Evolutionary conservation across 139 green algal species (phyloP), one percentile per base, ranked within the genome.

Genomic region (Pycnococcus provasolii): DNA sequence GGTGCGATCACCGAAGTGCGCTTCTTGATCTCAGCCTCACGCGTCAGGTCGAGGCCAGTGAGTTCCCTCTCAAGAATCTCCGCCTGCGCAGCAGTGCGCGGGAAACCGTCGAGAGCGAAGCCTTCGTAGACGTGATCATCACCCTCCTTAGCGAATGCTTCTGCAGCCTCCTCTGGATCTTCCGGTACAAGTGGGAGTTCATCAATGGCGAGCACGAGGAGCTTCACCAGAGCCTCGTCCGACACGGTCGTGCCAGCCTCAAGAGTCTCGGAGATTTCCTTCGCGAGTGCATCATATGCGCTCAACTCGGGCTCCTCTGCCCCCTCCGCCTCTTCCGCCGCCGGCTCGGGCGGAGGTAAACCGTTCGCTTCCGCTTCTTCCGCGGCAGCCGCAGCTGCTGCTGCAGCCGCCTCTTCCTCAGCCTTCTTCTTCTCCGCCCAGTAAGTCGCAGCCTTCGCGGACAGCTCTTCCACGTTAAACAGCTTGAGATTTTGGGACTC

Each of bases 91-190:
- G 42, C 53, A 44, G 72, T 88, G 42, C 66, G 64, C 1, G 86
- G 86, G 75, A 86, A 92, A 39, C 84, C 86, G 47, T 90, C 84
- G 42, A 90, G 50, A 1, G 90, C 76, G 75, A 87, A 92, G 42
- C 86, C 57, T 53, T 60, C 26, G 9, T 50, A 48, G n/a, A n/a
- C 40, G 48, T 54, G 41, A 37, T 48, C 50, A 3, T 46, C 53
- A 3, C 40, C 48, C 13, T 59, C 62, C 13, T n/a, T 15, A 60
- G 53, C 53, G 53, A 15, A 9, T 64, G 26, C 58, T 43, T 43
- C 47, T 47, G 41, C 63, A 8, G 39, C 59, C 37, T 46, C 41
- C 37, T 48, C 59, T 48, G 48, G 8, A 9, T 53, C 48, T 7
- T 53, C 48, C 8, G 48, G 48, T 7, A 53, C 8, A 60, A n/a